A percentile compares a stretch with the other conserved stretches of the same genome.
Evolutionary conservation across 208 protist genomes (phyloP).

Genomic region (Angomonas desouzai): DNA sequence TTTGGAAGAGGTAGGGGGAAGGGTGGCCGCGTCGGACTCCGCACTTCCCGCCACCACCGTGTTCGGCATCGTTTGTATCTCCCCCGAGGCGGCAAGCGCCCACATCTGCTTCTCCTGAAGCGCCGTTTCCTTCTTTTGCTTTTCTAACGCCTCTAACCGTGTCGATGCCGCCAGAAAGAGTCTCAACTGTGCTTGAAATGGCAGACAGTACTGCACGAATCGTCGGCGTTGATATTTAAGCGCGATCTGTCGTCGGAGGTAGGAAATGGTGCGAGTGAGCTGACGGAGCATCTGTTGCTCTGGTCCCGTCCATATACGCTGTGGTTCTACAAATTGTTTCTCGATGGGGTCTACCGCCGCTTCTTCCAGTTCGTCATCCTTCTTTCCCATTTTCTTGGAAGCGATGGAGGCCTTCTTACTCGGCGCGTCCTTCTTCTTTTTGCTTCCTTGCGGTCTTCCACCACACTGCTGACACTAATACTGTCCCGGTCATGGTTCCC

Average conservation of each 20-base stretch:
- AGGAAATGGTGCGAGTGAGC: conserved; percentile 59
- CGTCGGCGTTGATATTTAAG: conserved; percentile 42
- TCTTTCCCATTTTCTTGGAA: background rate
- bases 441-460: background rate
- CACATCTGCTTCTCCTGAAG: conserved; percentile 18
- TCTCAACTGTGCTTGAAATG: conserved; percentile 57
- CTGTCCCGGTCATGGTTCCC: background rate
- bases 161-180: conserved; percentile 35
- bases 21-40: background rate
- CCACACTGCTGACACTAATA: background rate
- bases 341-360: background rate
- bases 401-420: conserved; percentile 4
- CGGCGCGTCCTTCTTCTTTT: conserved; percentile 8
- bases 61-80: background rate
- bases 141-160: conserved; percentile 23
- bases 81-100: conserved; percentile 3
- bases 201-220: conserved; percentile 58
- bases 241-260: conserved; percentile 51
- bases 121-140: conserved; percentile 4
- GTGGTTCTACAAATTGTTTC: conserved; percentile 3
- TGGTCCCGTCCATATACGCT: conserved; percentile 36
- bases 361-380: conserved; percentile 14
- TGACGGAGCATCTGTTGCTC: conserved; percentile 75
- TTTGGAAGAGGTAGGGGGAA: background rate
- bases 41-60: background rate